Conservation (phyloP, 1,284 basidiomycete species). For the Leccinum pachyderme region DNA sequence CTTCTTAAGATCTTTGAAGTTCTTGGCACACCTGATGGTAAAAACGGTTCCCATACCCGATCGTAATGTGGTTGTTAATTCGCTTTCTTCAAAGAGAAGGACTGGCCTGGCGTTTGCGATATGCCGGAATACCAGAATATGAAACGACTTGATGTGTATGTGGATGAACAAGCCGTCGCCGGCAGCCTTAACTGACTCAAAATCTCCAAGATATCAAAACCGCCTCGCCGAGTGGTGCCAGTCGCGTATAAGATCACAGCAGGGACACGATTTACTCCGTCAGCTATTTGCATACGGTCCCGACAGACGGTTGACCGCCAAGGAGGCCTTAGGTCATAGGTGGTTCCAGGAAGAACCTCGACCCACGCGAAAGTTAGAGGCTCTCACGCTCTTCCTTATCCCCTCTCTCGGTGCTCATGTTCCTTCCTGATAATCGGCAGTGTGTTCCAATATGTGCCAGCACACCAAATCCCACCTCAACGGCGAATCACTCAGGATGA, state of each 20-base stretch:
- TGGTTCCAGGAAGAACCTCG: slow-evolving; percentile 80
- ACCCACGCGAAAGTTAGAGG: slow-evolving; percentile 67
- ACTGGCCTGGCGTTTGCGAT: slow-evolving; percentile 86
- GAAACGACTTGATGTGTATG: slow-evolving; percentile 74
- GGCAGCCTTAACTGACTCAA: slow-evolving; percentile 4
- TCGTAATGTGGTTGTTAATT: not conserved
- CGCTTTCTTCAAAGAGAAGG: slow-evolving; percentile 50
- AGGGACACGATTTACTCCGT: slow-evolving; percentile 82
- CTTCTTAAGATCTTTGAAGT: slow-evolving; percentile 94
- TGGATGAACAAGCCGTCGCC: slow-evolving; percentile 15
- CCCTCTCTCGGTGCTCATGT: slow-evolving; percentile 5
- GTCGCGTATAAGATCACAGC: slow-evolving; percentile 55
- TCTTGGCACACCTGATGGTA: slow-evolving; percentile 85
- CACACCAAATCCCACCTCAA: slow-evolving; percentile 65
- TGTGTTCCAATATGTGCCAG: slow-evolving; percentile 55
- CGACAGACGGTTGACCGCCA: slow-evolving; percentile 79
- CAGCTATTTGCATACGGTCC: slow-evolving; percentile 91
- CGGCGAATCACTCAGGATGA: slow-evolving; percentile 77
- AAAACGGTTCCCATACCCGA: slow-evolving; percentile 16
- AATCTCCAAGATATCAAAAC: slow-evolving; percentile 54
- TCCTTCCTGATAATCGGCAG: slow-evolving; percentile 34
- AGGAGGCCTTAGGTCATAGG: slow-evolving; percentile 76
- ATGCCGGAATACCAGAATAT: slow-evolving; percentile 89
- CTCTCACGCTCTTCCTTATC: slow-evolving; percentile 3
- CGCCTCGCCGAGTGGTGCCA: slow-evolving; percentile 80